Percentiles rank a stretch among this genome's conserved stretches.
These are phyloP conservation scores for Lantana camara DNA, from an alignment of 257 asterid genomes.

Conservation along the genomic window DNA sequence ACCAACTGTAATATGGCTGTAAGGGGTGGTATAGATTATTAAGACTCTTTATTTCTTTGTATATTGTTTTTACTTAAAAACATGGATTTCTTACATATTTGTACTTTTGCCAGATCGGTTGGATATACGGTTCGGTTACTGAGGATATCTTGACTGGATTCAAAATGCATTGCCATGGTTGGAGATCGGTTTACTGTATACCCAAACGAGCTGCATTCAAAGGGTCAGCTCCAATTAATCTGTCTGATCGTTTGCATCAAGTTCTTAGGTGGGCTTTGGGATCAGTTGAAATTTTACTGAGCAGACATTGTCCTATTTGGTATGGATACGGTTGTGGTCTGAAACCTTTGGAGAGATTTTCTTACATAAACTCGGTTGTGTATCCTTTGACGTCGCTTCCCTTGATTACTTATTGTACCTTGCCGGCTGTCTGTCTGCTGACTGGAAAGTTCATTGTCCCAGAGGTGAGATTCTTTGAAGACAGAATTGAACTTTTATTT, in stretches of 20 bases:
- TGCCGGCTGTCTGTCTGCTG: constrained; percentile 93
- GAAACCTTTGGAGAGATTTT: constrained; percentile 92
- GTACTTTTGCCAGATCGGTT: constrained; percentile 63
- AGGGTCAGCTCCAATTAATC: constrained; percentile 97
- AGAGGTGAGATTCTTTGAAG: constrained; percentile 49
- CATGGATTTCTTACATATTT: constrained; percentile 13
- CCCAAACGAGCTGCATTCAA: constrained; percentile 86
- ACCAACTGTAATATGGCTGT: too few species aligned
- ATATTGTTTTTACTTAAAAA: too few species aligned
- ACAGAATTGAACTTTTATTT: background rate
- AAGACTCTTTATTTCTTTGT: too few species aligned
- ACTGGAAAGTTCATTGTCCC: constrained; percentile 95
- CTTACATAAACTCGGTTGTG: constrained; percentile 86
- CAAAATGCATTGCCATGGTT: constrained; percentile 98
- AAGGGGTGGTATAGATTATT: too few species aligned
- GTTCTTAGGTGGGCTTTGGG: constrained; percentile 99
- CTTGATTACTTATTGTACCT: constrained; percentile 78
- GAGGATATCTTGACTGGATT: constrained; percentile 98
- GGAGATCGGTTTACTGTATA: constrained; percentile 96
- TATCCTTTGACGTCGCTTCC: constrained; percentile 95
- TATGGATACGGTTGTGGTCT: constrained; percentile 95
- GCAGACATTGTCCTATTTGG: constrained; percentile 98
- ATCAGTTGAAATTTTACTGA: constrained; percentile 84
- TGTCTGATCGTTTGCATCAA: constrained; percentile 95
- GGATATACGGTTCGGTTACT: constrained; percentile 97